A percentile compares a stretch with the other conserved stretches of the same genome.
Evolutionary conservation across 495 filamentous ascomycete species (phyloP).

Genomic region (Aspergillus wentii): DNA sequence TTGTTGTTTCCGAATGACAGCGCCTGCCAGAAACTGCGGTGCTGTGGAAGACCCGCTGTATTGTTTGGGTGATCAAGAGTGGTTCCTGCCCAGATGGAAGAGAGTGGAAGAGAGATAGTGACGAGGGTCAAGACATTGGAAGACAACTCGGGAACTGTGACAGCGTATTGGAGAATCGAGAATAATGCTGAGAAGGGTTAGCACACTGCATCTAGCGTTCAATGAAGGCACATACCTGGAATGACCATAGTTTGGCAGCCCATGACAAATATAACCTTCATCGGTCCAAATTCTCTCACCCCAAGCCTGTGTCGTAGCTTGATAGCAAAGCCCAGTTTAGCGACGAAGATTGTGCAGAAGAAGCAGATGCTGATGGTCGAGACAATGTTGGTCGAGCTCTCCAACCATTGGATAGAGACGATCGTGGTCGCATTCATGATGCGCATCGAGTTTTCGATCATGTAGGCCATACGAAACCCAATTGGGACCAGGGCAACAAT

Average conservation of each 20-base stretch:
- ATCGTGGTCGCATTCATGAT: slow-evolving; percentile 34
- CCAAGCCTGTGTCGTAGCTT: slow-evolving; percentile 51
- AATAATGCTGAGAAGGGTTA: slow-evolving; percentile 53
- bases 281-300: slow-evolving; percentile 55
- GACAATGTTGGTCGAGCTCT: slow-evolving; percentile 46
- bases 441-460: slow-evolving; percentile 49
- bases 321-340: slow-evolving; percentile 63
- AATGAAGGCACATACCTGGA: slow-evolving; percentile 53
- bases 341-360: slow-evolving; percentile 69
- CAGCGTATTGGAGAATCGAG: slow-evolving; percentile 55
- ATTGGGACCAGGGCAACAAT: slow-evolving; percentile 51
- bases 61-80: slow-evolving; percentile 30
- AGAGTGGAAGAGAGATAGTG: slow-evolving; percentile 71
- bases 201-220: slow-evolving; percentile 1
- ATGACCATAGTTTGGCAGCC: slow-evolving; percentile 73
- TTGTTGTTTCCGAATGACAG: no score
- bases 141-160: slow-evolving; percentile 50
- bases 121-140: slow-evolving; percentile 63
- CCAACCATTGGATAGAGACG: slow-evolving; percentile 37
- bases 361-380: slow-evolving; percentile 65
- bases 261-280: slow-evolving; percentile 71
- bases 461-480: slow-evolving; percentile 53
- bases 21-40: no score
- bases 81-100: slow-evolving; percentile 68
- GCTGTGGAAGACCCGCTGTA: no score